These are phyloP conservation scores for Aphanomyces stellatus DNA, from an alignment of 352 stramenopile species.

Conservation along the genomic window DNA sequence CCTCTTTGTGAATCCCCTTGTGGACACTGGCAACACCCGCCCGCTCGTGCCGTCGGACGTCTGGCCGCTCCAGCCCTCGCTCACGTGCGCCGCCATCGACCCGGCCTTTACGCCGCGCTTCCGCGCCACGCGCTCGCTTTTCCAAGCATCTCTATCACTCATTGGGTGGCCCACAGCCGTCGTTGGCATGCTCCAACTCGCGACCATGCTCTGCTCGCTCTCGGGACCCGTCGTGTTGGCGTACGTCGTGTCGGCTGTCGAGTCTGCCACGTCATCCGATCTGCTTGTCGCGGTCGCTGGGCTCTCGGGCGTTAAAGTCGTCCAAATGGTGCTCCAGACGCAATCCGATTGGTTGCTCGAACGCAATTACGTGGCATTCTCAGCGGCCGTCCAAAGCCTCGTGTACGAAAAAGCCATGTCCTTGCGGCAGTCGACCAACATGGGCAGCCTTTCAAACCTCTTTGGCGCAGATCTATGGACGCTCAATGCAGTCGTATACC, in stretches of 20 bases:
- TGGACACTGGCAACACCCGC: background rate
- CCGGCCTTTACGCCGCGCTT: background rate
- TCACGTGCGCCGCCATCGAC: background rate
- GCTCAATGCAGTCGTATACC: conserved; percentile 32
- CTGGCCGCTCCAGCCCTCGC: background rate
- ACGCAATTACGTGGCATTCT: conserved; percentile 46
- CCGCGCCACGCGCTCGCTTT: background rate
- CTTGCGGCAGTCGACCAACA: conserved; percentile 33
- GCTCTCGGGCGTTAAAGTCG: conserved; percentile 24
- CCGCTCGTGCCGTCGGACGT: background rate
- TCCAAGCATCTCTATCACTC: background rate
- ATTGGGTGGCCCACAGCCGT: background rate
- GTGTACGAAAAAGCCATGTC: conserved; percentile 64
- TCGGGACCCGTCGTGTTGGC: background rate
- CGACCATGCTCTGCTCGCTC: background rate
- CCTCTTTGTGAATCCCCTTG: background rate
- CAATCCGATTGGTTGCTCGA: conserved; percentile 52
- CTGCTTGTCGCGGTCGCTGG: conserved; percentile 43
- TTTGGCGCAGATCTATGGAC: conserved; percentile 52
- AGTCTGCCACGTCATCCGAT: background rate
- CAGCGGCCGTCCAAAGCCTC: conserved; percentile 54
- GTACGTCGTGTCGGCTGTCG: background rate
- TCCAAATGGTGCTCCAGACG: conserved; percentile 49
- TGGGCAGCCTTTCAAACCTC: conserved; percentile 48
- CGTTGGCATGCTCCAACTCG: background rate